Percentiles rank a stretch among this genome's conserved stretches.
Conservation (phyloP, 2,329 filamentous ascomycete genomes). For the Cladosporium phlei region DNA sequence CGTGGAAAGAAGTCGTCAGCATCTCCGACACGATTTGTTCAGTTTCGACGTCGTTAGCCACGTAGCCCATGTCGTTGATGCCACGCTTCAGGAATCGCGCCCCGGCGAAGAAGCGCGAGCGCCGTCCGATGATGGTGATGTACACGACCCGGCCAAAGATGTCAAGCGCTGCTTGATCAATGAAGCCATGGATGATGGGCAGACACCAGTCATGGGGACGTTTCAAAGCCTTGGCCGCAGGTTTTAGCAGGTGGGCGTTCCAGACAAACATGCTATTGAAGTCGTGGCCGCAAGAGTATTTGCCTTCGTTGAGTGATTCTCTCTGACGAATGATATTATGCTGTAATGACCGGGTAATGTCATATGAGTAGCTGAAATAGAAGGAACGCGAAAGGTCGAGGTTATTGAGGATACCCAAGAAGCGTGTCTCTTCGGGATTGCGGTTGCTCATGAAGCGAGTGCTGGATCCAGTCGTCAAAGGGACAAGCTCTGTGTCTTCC, state of each 20-base stretch:
- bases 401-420: constrained; percentile 82
- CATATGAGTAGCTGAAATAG: constrained; percentile 98
- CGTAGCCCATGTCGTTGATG: constrained; percentile 89
- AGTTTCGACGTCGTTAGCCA: constrained; percentile 97
- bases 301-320: constrained; percentile 61
- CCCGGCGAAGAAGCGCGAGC: constrained; percentile 89
- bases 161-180: constrained; percentile 71
- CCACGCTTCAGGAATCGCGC: constrained; percentile 92
- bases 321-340: constrained; percentile 84
- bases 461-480: constrained; percentile 66
- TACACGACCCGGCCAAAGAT: constrained; percentile 87
- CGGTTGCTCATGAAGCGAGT: constrained; percentile 70
- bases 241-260: constrained; percentile 84
- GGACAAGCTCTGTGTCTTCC: constrained; percentile 86
- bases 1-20: constrained; percentile 90
- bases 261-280: constrained; percentile 97
- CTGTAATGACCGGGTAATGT: constrained; percentile 87
- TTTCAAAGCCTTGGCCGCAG: constrained; percentile 64
- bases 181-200: constrained; percentile 91
- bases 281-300: constrained; percentile 53
- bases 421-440: constrained; percentile 84
- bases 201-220: constrained; percentile 94
- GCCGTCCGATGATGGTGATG: constrained; percentile 86
- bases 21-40: constrained; percentile 97
- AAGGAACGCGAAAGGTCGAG: constrained; percentile 87